Evolutionary conservation across 2,329 filamentous ascomycete genomes (phyloP).

Genomic region (Xylaria sp.): DNA sequence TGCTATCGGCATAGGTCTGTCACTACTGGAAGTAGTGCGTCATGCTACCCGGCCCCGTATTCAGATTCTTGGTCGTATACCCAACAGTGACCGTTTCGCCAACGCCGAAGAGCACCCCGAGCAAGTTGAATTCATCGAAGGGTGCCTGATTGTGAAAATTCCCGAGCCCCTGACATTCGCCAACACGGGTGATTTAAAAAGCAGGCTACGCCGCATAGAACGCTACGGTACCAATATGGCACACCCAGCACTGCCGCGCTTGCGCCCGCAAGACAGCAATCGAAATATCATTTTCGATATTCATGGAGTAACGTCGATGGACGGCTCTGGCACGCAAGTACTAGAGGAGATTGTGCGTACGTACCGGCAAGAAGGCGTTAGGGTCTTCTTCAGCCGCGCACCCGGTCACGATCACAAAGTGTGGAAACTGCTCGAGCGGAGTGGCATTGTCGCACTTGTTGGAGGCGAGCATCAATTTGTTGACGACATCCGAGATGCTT

Average conservation of each 20-base stretch:
- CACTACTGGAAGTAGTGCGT: constrained; percentile 86
- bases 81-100: constrained; percentile 84
- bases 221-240: constrained; percentile 87
- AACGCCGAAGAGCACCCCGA: constrained; percentile 82
- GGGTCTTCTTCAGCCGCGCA: constrained; percentile 77
- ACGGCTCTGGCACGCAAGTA: constrained; percentile 93
- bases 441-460: constrained; percentile 85
- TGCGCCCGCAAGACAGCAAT: constrained; percentile 83
- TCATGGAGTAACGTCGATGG: constrained; percentile 94
- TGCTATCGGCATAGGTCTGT: constrained; percentile 91
- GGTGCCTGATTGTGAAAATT: constrained; percentile 95
- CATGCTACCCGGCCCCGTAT: constrained; percentile 94
- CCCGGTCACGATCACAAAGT: constrained; percentile 66
- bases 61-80: constrained; percentile 91
- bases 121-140: constrained; percentile 86
- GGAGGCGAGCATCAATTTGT: constrained; percentile 85
- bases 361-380: constrained; percentile 81
- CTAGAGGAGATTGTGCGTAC: constrained; percentile 86
- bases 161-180: constrained; percentile 96
- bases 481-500: constrained; percentile 82
- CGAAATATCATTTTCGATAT: constrained; percentile 96
- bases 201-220: constrained; percentile 83
- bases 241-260: constrained; percentile 86
- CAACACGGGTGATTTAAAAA: constrained; percentile 93
- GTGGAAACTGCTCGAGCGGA: constrained; percentile 77